phyloP scores from a whole-genome alignment of 2,329 filamentous ascomycete genomes.

The Sporothrix curviconia region DNA sequence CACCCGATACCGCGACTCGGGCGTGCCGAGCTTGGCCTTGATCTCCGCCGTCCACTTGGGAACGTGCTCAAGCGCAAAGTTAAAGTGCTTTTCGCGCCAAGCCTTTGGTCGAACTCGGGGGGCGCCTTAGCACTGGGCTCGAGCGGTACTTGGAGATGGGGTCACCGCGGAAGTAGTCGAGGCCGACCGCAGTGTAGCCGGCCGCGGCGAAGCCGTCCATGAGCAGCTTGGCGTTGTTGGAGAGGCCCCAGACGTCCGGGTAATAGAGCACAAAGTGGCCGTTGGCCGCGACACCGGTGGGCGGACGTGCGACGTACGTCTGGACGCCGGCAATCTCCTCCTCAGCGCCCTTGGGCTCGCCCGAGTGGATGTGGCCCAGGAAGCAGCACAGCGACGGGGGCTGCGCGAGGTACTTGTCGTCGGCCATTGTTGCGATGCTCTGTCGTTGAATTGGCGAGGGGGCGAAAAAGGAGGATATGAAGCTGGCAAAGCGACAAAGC shows the following conservation, averaged over 20 bases:
- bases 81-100: conserved; percentile 40
- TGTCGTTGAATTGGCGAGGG: too few species aligned
- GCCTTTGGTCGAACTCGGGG: conserved; percentile 41
- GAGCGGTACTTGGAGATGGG: conserved; percentile 26
- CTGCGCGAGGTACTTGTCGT: conserved; percentile 20
- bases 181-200: conserved; percentile 18
- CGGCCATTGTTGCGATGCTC: neutral
- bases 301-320: conserved; percentile 24
- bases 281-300: conserved; percentile 12
- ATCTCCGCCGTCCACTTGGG: conserved; percentile 38
- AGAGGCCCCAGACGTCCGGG: conserved; percentile 20
- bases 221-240: conserved; percentile 19
- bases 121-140: conserved; percentile 24
- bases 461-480: too few species aligned
- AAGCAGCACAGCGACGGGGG: conserved; percentile 23
- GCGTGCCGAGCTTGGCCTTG: conserved; percentile 29
- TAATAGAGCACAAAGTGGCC: conserved; percentile 20
- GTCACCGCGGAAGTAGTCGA: conserved; percentile 24
- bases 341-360: conserved; percentile 22
- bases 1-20: conserved; percentile 33
- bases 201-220: conserved; percentile 22
- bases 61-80: conserved; percentile 36
- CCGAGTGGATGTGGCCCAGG: conserved; percentile 22
- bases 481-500: too few species aligned
- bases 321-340: conserved; percentile 20